These are phyloP conservation scores for Dispira simplex DNA, from an alignment of 192 early-diverging fungal genomes.

Conservation along the genomic window DNA sequence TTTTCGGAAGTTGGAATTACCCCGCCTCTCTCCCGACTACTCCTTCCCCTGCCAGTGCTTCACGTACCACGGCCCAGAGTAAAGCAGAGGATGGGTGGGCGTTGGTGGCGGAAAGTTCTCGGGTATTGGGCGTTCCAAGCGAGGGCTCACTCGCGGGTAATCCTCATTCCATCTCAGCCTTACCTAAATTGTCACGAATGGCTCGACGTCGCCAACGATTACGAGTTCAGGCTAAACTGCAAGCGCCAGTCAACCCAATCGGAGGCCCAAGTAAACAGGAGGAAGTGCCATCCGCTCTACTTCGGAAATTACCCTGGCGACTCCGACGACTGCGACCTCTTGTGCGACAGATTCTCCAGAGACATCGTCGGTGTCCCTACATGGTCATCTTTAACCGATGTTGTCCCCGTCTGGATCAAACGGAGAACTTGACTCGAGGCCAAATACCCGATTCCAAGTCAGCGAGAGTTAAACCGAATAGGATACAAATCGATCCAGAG, in stretches of 20 bases:
- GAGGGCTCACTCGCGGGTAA: neutral
- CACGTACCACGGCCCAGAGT: neutral
- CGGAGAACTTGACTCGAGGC: neutral
- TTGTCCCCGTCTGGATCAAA: neutral
- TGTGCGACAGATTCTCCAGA: neutral
- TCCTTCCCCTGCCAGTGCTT: neutral
- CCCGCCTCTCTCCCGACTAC: neutral
- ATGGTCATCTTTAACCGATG: neutral
- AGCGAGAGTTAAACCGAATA: neutral
- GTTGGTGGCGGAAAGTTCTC: too few relatives aligned
- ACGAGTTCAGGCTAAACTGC: neutral
- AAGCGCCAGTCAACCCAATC: neutral
- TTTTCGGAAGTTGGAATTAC: neutral
- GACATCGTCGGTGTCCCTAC: neutral
- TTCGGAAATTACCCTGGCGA: neutral
- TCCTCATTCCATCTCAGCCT: neutral
- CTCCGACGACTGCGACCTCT: neutral
- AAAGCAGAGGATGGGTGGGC: too few relatives aligned
- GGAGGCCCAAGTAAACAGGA: neutral
- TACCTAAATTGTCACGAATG: neutral
- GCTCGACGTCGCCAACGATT: neutral
- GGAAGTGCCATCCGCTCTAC: neutral
- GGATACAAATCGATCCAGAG: neutral
- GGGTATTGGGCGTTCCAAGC: too few relatives aligned
- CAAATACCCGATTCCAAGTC: neutral